Base-by-base conservation (phyloP, 306 rosid genomes). In the Mucuna pruriens region DNA sequence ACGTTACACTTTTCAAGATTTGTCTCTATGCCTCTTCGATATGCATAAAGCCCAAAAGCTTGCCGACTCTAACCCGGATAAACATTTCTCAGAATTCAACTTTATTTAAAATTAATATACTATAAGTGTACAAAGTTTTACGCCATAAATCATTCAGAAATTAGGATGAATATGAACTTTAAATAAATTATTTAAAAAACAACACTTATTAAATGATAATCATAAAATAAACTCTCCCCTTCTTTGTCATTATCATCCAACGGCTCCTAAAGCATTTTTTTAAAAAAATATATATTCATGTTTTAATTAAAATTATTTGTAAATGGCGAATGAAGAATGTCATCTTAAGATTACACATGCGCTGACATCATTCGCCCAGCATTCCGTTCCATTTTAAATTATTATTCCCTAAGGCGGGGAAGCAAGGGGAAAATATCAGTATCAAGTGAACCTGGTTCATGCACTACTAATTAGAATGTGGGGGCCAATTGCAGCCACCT, bases 401-500 rank as follows among this genome's bases (percentile, higher is more conserved):
- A 33, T 31, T 31, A 62, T 2, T 34, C 22, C 15, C 2, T 6
- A 36, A 19, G 3, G 7, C 1, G 23, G 23, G 71, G 31, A n/a
- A n/a, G 2, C 12, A 65, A 19, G 20, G 72, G 17, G 13, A 0
- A 62, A 29, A 62, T 13, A 62, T 62, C 20, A 13, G 46, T 57
- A 57, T n/a, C 6, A 64, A 42, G 5, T 38, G 33, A 67, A 67
- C 4, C 36, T 20, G 74, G 38, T 22, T 22, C 54, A 42, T 13
- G 20, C 74, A 68, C 55, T 23, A 22, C 12, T 3, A 7, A 68
- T 11, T 40, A 42, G 69, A 77, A 81, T 46, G 39, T 54, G 84
- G 86, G n/a, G 75, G 82, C 84, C 42, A 74, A 71, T 76, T 65
- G 81, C 66, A 86, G 83, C 87, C 78, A 42, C 81, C 38, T 9